phyloP scores from a whole-genome alignment of 495 filamentous ascomycete genomes.

The Neurospora terricola region DNA sequence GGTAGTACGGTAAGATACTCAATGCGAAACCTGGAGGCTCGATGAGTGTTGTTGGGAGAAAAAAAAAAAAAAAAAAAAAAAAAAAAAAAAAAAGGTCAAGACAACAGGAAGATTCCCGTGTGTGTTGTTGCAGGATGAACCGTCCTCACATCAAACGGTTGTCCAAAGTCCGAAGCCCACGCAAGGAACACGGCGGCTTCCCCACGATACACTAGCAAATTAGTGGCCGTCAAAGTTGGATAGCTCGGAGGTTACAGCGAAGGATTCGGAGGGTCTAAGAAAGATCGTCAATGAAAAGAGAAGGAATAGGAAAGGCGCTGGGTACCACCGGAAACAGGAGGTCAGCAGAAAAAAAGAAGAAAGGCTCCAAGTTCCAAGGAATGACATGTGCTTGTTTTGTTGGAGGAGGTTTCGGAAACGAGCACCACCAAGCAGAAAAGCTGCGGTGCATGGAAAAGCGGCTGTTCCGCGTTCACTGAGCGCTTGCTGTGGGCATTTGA shows the following conservation, averaged over 20 bases:
- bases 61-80: background rate
- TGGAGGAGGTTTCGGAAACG: background rate
- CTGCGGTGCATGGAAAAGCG: background rate
- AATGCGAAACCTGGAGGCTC: background rate
- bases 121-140: background rate
- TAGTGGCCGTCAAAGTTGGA: background rate
- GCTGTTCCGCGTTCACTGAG: background rate
- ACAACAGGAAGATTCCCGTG: background rate
- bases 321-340: background rate
- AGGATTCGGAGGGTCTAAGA: background rate
- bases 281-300: background rate
- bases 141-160: background rate
- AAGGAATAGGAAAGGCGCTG: background rate
- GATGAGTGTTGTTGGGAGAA: background rate
- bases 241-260: background rate
- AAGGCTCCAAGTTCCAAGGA: background rate
- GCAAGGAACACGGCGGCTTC: background rate
- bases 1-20: background rate
- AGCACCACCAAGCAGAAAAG: background rate
- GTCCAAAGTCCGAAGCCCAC: background rate
- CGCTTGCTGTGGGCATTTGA: background rate
- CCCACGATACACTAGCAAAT: background rate
- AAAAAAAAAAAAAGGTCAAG: background rate
- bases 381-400: background rate
- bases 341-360: background rate